Evolutionary conservation across 352 stramenopile genomes (phyloP).

Genomic region (Globisporangium middletonii): DNA sequence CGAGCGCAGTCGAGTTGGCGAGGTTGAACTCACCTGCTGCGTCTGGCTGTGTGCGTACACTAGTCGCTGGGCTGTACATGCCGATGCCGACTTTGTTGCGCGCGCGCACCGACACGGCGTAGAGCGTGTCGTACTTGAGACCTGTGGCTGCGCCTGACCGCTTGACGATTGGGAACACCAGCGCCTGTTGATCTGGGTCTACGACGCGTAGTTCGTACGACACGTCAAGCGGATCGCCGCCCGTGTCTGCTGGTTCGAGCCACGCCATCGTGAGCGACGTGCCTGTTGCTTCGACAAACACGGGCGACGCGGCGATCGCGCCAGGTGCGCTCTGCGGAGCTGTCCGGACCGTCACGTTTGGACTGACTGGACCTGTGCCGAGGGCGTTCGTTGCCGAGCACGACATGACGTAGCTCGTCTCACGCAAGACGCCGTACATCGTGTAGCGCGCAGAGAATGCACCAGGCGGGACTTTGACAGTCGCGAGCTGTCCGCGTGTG

Average conservation of each 20-base stretch:
- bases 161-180: slow-evolving; percentile 7
- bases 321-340: slow-evolving; percentile 28
- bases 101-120: slow-evolving; percentile 29
- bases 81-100: slow-evolving; percentile 26
- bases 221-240: slow-evolving; percentile 23
- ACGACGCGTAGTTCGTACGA: slow-evolving; percentile 26
- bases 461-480: slow-evolving; percentile 9
- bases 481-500: slow-evolving; percentile 18
- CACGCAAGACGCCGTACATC: slow-evolving; percentile 19
- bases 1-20: slow-evolving; percentile 8
- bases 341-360: slow-evolving; percentile 21
- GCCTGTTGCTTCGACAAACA: slow-evolving; percentile 20
- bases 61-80: slow-evolving; percentile 24
- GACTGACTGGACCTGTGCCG: slow-evolving; percentile 27
- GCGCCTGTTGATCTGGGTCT: background rate
- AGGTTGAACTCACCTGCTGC: slow-evolving; percentile 52
- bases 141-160: slow-evolving; percentile 9
- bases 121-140: slow-evolving; percentile 32
- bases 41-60: slow-evolving; percentile 33
- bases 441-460: slow-evolving; percentile 15
- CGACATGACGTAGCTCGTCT: slow-evolving; percentile 31
- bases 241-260: slow-evolving; percentile 30
- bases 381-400: slow-evolving; percentile 32
- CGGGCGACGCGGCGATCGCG: slow-evolving; percentile 19
- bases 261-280: slow-evolving; percentile 35